Conservation (phyloP, 1,284 basidiomycete species). For the Austroboletus niveus region DNA sequence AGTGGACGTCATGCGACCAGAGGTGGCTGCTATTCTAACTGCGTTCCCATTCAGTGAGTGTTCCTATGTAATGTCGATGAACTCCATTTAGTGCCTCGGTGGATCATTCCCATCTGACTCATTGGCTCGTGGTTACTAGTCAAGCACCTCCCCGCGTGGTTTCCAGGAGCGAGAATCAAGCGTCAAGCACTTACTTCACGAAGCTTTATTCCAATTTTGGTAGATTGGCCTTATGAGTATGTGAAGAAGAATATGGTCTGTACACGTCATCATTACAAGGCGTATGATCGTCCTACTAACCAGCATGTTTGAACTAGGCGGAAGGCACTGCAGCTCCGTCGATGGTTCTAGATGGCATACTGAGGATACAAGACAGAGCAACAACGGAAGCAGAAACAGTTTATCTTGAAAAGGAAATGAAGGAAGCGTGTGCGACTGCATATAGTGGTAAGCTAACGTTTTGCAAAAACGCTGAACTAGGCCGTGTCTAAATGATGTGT, state of each 20-base stretch:
- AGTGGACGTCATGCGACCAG: slow-evolving; percentile 16
- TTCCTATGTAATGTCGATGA: neutral
- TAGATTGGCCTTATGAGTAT: slow-evolving; percentile 22
- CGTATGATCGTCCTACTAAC: neutral
- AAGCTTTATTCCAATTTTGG: slow-evolving; percentile 4
- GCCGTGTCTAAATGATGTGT: neutral
- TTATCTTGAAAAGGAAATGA: slow-evolving; percentile 20
- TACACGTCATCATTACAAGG: neutral
- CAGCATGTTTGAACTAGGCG: slow-evolving; percentile 3
- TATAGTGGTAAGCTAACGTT: slow-evolving; percentile 11
- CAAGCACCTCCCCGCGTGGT: slow-evolving; percentile 19
- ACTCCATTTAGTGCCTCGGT: too few species aligned
- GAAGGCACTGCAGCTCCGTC: slow-evolving; percentile 23
- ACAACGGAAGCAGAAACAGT: slow-evolving; percentile 6
- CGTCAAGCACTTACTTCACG: slow-evolving; percentile 10
- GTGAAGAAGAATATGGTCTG: slow-evolving; percentile 21
- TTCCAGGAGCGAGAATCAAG: slow-evolving; percentile 21
- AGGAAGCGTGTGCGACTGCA: slow-evolving; percentile 19
- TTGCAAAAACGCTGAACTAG: neutral
- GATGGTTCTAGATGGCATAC: slow-evolving; percentile 22
- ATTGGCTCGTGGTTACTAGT: slow-evolving; percentile 8
- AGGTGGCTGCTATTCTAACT: slow-evolving; percentile 18
- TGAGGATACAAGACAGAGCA: slow-evolving; percentile 7
- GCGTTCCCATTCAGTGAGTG: slow-evolving; percentile 22
- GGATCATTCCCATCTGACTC: neutral